Evolutionary conservation across 345 rosid genomes (phyloP), one percentile per base, ranked within the genome.

Genomic region (Cardamine chenopodiifolia): DNA sequence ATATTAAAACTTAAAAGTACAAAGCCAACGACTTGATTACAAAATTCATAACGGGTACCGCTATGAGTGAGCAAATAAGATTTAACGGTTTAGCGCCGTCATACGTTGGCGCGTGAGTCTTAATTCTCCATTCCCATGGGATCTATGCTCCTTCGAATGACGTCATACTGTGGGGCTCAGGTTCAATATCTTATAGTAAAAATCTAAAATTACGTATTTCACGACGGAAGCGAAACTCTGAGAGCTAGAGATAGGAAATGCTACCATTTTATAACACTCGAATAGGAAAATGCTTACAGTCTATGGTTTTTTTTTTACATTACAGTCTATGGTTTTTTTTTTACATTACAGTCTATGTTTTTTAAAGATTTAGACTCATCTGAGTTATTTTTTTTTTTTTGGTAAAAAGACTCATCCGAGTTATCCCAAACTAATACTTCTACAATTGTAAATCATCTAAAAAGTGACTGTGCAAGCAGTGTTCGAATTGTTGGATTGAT

Each of bases 81-180:
- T 70, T 64, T 49, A 57, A 57, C 62, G 72, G 72, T 54, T 28
- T 35, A 55, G 67, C 80, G 80, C 76, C 76, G 71, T 40, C 76
- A 77, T 71, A 55, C 67, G 65, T 69, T 35, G 34, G 67, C 53
- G 68, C 61, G 56, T 63, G 75, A 23, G 29, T 61, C 25, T 53
- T n/a, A 14, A 10, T 7, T 61, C 73, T 70, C 80, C 80, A 63
- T 47, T 32, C 35, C 54, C 66, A 56, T 64, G 66, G 72, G 76
- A 77, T 62, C 23, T 44, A 66, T 49, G 40, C 57, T 61, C 31
- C 7, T 25, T 17, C 35, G 19, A 11, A 10, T 68, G 70, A 62
- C 42, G 60, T 64, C 66, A 76, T 45, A 29, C 19, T 29, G 5
- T 63, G 28, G 67, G 69, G 8, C 42, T 64, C 35, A 6, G 17